Evolutionary conservation across 495 filamentous ascomycete genomes (phyloP).

Genomic region (Penicillium lagena): DNA sequence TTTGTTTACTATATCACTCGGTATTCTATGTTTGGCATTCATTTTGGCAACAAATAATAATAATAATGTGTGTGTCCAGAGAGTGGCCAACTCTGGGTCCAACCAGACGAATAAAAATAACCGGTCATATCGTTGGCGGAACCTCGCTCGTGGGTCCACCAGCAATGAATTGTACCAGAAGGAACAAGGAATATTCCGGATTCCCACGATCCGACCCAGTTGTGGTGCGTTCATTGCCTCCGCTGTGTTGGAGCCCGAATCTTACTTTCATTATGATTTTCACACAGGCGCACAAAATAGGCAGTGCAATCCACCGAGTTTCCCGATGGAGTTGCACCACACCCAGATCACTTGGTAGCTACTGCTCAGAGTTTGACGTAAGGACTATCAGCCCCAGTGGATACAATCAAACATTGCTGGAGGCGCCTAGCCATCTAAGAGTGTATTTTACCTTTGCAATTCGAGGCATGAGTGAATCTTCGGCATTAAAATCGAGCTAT

Average conservation of each 20-base stretch:
- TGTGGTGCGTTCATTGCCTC: not conserved
- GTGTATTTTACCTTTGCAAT: no score
- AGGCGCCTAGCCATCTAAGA: no score
- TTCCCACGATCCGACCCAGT: slow-evolving; percentile 11
- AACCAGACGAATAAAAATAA: slow-evolving; percentile 11
- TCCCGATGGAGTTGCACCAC: no score
- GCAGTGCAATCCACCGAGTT: no score
- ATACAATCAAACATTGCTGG: no score
- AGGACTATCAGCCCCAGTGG: no score
- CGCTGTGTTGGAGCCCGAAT: no score
- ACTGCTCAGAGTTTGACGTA: no score
- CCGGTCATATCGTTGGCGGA: slow-evolving; percentile 5
- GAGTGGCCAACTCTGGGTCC: slow-evolving; percentile 1
- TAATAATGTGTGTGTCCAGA: not conserved
- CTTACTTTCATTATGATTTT: not conserved
- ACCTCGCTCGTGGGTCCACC: no score
- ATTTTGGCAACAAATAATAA: not conserved
- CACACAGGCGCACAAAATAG: not conserved
- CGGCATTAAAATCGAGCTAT: not conserved
- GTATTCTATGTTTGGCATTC: not conserved
- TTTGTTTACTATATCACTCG: not conserved
- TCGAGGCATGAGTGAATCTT: not conserved
- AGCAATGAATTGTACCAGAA: not conserved
- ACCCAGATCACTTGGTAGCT: no score
- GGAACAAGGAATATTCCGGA: slow-evolving; percentile 1